Evolutionary conservation across 139 green algal species (phyloP).

Genomic region (Spirogloea muscicola): DNA sequence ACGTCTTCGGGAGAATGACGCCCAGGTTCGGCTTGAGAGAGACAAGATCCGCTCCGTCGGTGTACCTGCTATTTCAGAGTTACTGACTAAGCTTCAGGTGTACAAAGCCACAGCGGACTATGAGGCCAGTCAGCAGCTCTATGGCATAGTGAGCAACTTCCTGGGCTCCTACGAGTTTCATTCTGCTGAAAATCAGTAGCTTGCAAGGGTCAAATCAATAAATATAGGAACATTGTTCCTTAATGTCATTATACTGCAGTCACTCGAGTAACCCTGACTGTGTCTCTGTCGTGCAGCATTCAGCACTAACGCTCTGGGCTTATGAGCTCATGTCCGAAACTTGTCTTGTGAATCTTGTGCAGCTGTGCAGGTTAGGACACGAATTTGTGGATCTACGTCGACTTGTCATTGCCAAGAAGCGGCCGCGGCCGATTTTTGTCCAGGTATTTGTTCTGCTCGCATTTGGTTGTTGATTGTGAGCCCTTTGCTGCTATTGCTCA

Average conservation of each 20-base stretch:
- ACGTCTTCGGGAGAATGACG: too few species aligned
- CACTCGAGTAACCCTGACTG: too few species aligned
- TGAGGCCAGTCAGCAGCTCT: neutral
- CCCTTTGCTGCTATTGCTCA: too few species aligned
- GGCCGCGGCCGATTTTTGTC: conserved; percentile 19
- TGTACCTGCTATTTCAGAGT: conserved; percentile 2
- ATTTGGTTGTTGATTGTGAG: neutral
- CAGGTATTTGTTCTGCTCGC: conserved; percentile 3
- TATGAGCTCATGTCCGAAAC: too few species aligned
- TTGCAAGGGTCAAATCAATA: too few species aligned
- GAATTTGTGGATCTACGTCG: conserved; percentile 15
- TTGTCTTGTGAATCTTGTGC: neutral
- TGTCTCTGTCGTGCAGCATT: too few species aligned
- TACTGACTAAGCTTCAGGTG: conserved; percentile 23
- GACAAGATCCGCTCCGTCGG: conserved; percentile 14
- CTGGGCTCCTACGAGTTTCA: too few species aligned
- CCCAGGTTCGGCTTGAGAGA: too few species aligned
- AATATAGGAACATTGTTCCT: too few species aligned
- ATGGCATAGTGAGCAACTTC: neutral
- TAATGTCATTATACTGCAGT: too few species aligned
- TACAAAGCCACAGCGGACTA: conserved; percentile 25
- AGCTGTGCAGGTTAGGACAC: neutral
- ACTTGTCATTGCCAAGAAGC: conserved; percentile 22
- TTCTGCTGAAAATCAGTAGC: too few species aligned
- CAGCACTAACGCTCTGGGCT: too few species aligned